A percentile compares a stretch with the other conserved stretches of the same genome.
Conservation (phyloP, 352 stramenopile genomes). For the Aphanomyces euteiches region DNA sequence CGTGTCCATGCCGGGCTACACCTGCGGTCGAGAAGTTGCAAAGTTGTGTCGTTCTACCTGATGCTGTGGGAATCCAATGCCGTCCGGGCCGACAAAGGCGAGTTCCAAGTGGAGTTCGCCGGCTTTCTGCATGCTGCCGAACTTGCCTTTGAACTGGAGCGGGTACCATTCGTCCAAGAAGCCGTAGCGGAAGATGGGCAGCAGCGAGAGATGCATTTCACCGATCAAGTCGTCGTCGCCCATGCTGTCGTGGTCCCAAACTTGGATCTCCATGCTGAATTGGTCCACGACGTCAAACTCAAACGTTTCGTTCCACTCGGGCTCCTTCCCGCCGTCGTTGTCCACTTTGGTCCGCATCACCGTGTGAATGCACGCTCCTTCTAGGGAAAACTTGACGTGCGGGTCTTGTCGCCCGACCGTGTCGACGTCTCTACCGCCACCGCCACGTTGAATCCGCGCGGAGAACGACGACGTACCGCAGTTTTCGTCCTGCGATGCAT, state of each 20-base stretch:
- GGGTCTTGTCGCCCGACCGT: constrained; percentile 69
- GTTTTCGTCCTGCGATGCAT: constrained; percentile 54
- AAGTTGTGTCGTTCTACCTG: constrained; percentile 37
- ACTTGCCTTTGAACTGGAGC: constrained; percentile 82
- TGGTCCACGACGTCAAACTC: constrained; percentile 92
- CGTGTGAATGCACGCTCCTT: constrained; percentile 68
- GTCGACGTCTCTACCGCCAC: constrained; percentile 52
- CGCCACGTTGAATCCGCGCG: not conserved
- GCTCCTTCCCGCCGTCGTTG: constrained; percentile 74
- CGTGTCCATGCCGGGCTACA: constrained; percentile 54
- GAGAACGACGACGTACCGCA: constrained; percentile 35
- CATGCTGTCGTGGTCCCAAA: constrained; percentile 90
- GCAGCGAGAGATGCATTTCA: constrained; percentile 67
- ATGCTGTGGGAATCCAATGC: constrained; percentile 88
- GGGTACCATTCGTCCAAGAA: constrained; percentile 86
- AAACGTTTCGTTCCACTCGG: constrained; percentile 82
- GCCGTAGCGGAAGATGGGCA: constrained; percentile 88
- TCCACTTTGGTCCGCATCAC: constrained; percentile 82
- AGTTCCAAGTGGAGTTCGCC: constrained; percentile 86
- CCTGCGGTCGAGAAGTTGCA: not conserved
- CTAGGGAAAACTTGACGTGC: constrained; percentile 74
- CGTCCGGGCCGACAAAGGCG: constrained; percentile 73
- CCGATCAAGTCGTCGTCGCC: constrained; percentile 88
- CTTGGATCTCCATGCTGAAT: constrained; percentile 85
- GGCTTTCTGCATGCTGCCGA: constrained; percentile 77